Base-by-base conservation (phyloP, 2,329 filamentous ascomycete genomes). In the Tetracladium maxilliforme region DNA sequence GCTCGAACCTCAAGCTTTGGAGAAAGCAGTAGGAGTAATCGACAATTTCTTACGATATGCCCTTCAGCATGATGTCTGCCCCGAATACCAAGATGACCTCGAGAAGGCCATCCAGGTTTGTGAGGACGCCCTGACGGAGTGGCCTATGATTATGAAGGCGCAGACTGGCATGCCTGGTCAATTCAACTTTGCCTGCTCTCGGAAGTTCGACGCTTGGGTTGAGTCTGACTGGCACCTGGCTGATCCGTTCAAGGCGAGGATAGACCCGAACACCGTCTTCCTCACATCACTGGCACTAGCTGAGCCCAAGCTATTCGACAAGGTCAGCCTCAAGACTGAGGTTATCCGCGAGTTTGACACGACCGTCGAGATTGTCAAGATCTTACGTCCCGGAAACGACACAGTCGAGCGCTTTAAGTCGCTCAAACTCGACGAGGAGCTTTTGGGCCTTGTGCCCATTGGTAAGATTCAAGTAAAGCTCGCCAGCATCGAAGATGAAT, bases 31-130 rank as follows among this genome's bases (percentile, higher is more conserved):
- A 70, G 61, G 65, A 17, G 68, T 92, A 1, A 60, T 94, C 20
- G 68, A 70, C 31, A 92, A 90, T 43, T 95, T 95, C 43, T 68
- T 93, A 34, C 80, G 82, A 35, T 98, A 94, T 37, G 58, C 95
- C 1, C 58, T 86, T 7, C 68, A 78, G 31, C 86, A 95, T 42
- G 67, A 79, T 19, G 87, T 92, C 10, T 93, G 84, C 40, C 76
- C 79, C 0, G 90, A 95, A 45, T 79, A 86, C 42, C 57, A 50
- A 0, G 54, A 62, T 1, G 67, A 87, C 33, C 59, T 95, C 30
- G 51, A 66, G 10, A 54, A 61, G 1, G 83, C 86, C 0, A 56
- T 76, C 6, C 45, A 46, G 2, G 45, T 87, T 15, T 92, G 83
- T 39, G 62, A 71, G 12, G 42, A 58, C 10, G 82, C 80, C 2